Evolutionary conservation across 73 alveolate species (phyloP).

Genomic region (Symbiodinium natans): DNA sequence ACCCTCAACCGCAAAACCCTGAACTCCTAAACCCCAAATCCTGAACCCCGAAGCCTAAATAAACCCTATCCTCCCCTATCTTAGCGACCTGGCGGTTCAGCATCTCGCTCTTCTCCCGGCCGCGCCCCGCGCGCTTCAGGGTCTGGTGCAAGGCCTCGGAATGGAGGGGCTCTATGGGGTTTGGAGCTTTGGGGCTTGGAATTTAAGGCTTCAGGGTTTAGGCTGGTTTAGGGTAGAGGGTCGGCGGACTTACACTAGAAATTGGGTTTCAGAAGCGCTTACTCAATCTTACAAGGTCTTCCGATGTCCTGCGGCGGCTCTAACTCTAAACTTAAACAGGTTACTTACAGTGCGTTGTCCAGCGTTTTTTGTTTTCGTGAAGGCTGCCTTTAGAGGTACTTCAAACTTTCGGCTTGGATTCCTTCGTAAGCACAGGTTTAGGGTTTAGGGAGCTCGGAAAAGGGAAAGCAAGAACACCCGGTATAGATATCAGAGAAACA

Average conservation of each 20-base stretch:
- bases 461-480: no score
- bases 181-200: neutral
- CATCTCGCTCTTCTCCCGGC: conserved; percentile 4
- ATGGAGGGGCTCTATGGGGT: neutral
- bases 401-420: no score
- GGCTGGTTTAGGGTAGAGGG: neutral
- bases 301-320: neutral
- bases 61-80: neutral
- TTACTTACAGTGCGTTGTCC: neutral
- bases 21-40: no score
- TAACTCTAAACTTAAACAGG: neutral
- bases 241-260: neutral
- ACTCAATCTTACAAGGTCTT: neutral
- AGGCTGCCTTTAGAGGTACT: no score
- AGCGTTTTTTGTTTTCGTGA: no score
- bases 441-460: no score
- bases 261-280: neutral
- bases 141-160: neutral
- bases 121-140: neutral
- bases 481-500: no score
- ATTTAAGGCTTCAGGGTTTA: neutral
- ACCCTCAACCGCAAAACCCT: no score
- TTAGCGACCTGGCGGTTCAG: neutral
- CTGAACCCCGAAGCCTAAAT: neutral
- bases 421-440: no score